These are phyloP conservation scores for Ambrosia trifida DNA, from an alignment of 129 eudicot genomes.

Conservation along the genomic window DNA sequence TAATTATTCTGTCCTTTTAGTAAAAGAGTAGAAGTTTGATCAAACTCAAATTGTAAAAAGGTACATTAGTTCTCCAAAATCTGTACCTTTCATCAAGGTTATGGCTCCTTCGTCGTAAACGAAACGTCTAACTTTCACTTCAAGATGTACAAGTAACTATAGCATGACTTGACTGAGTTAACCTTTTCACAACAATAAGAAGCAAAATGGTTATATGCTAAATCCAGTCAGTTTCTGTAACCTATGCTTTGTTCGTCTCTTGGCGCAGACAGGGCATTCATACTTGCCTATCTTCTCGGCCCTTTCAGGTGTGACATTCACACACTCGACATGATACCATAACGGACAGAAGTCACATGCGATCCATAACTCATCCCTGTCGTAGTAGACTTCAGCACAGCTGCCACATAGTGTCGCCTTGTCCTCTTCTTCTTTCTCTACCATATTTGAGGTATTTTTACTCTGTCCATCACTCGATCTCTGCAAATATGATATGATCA, in stretches of 20 bases:
- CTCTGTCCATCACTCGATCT: constrained; percentile 74
- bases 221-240: background rate
- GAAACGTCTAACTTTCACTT: background rate
- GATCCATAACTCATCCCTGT: constrained; percentile 81
- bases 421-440: constrained; percentile 77
- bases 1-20: too few species aligned
- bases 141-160: constrained; percentile 5
- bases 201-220: background rate
- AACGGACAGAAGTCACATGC: constrained; percentile 79
- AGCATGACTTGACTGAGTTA: background rate
- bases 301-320: constrained; percentile 80
- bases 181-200: background rate
- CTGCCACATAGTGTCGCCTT: constrained; percentile 73
- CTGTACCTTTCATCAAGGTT: background rate
- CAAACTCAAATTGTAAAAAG: too few species aligned
- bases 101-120: background rate
- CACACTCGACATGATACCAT: constrained; percentile 92
- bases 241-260: background rate
- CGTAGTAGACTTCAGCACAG: constrained; percentile 62
- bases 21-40: too few species aligned
- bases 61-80: background rate
- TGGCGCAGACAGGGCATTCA: constrained; percentile 72
- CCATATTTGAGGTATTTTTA: constrained; percentile 55
- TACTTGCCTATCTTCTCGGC: constrained; percentile 82
- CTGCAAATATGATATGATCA: constrained; percentile 36